Conservation (phyloP, 2,329 filamentous ascomycete genomes). For the Stemphylium vesicarium region DNA sequence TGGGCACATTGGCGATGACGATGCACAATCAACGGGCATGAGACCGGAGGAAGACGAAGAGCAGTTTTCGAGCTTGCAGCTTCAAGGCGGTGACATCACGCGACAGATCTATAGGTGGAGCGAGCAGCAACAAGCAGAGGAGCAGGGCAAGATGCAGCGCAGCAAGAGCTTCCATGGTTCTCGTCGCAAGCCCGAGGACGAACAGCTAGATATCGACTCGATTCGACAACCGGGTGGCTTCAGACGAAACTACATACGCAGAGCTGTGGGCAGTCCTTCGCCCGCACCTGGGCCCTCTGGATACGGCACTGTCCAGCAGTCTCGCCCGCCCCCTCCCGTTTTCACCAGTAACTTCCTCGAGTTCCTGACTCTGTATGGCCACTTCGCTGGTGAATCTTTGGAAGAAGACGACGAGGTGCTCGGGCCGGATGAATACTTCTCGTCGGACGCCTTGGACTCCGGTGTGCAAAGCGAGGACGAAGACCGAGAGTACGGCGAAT, state of each 20-base stretch:
- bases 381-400: constrained; percentile 95
- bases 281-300: constrained; percentile 53
- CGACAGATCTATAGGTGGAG: constrained; percentile 96
- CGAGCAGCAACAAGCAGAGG: constrained; percentile 78
- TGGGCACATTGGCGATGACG: constrained; percentile 31
- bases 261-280: constrained; percentile 71
- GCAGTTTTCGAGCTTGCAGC: constrained; percentile 89
- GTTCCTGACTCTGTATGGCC: constrained; percentile 92
- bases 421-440: constrained; percentile 88
- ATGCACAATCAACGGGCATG: constrained; percentile 49
- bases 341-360: constrained; percentile 95
- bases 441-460: constrained; percentile 72
- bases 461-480: constrained; percentile 61
- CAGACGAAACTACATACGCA: constrained; percentile 83
- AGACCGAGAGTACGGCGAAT: constrained; percentile 81
- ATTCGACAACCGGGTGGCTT: constrained; percentile 96
- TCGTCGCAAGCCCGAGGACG: constrained; percentile 78
- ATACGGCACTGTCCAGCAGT: constrained; percentile 44
- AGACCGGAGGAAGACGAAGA: constrained; percentile 59
- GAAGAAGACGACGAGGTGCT: constrained; percentile 95
- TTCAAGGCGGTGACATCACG: constrained; percentile 95
- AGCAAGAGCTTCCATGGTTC: constrained; percentile 87
- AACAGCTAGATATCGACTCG: constrained; percentile 81
- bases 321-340: constrained; percentile 33
- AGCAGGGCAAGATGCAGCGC: constrained; percentile 68